phyloP scores from a whole-genome alignment of 1,284 basidiomycete species.

The Flammula alnicola region DNA sequence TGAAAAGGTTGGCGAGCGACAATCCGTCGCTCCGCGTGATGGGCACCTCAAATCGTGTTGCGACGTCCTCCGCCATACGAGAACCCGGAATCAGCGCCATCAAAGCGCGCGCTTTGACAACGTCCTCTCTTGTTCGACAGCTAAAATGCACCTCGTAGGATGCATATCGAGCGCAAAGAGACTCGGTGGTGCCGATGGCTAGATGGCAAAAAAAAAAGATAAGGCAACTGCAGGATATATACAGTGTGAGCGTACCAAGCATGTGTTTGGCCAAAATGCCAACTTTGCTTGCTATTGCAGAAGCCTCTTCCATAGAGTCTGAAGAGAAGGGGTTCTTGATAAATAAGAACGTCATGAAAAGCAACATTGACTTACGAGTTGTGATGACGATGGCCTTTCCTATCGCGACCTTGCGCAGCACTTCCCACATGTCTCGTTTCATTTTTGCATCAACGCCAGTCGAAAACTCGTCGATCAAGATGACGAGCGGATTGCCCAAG shows the following conservation, averaged over 20 bases:
- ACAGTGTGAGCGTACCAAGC: conserved; percentile 47
- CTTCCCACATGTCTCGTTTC: conserved; percentile 84
- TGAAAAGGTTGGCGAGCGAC: conserved; percentile 14
- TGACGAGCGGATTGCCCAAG: conserved; percentile 73
- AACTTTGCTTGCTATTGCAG: conserved; percentile 74
- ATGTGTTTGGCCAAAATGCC: conserved; percentile 73
- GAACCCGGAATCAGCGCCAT: conserved; percentile 68
- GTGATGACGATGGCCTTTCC: conserved; percentile 74
- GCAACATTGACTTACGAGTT: conserved; percentile 53
- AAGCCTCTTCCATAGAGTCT: conserved; percentile 88
- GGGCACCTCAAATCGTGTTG: conserved; percentile 25
- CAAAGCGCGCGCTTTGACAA: conserved; percentile 55
- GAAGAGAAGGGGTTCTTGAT: conserved; percentile 10
- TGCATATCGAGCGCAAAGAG: conserved; percentile 63
- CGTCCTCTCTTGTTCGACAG: conserved; percentile 64
- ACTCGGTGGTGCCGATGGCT: conserved; percentile 8
- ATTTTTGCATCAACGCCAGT: conserved; percentile 84
- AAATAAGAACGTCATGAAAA: not conserved
- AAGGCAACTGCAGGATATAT: not conserved
- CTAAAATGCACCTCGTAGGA: conserved; percentile 81
- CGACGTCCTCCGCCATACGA: conserved; percentile 72
- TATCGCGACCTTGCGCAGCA: conserved; percentile 63
- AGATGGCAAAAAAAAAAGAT: not conserved
- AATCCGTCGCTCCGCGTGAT: not conserved
- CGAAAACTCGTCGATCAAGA: conserved; percentile 84